Evolutionary conservation across 208 protist genomes (phyloP), one percentile per base, ranked within the genome.

Genomic region (Herpetomonas samuelpessoai): DNA sequence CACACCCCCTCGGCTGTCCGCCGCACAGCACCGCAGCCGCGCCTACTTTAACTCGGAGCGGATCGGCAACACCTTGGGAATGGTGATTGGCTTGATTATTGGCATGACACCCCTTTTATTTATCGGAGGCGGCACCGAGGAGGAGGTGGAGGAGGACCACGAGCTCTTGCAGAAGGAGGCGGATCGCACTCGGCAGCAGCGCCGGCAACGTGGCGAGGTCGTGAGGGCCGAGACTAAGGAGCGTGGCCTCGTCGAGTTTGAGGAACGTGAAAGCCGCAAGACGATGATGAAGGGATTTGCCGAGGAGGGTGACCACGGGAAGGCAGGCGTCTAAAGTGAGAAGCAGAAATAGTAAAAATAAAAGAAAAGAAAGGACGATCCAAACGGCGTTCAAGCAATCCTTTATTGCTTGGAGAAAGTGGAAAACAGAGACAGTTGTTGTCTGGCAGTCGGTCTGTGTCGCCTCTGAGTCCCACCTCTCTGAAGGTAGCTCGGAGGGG

Each of bases 41-140:
- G 52, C 60, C 25, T 77, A 73, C 57, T 46, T 57, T 44, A 71
- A 66, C 6, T 77, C 85, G 29, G 71, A 73, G 30, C 79, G 74
- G 14, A 21, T 61, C 24, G 91, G 87, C 21, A 86, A 79, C 65
- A 85, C 82, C n/a, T 6, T 85, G 3, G 91, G 91, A 19, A 94
- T 96, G 79, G 61, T 93, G 39, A 2, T 84, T 0, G 91, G 91
- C 0, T 78, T 92, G 0, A 25, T 89, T 3, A 9, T 88, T 18
- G 91, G 91, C 35, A 94, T 95, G 86, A 50, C 63, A 0, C 88
- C 91, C 22, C 56, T 96, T 44, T 62, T 94, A 9, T 83, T 92
- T 56, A 39, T 92, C 62, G 38, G 68, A 14, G 22, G 52, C 48
- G 60, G 55, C 28, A 45, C 58, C 44, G 74, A 72, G 58, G 67